Evolutionary conservation across 2,329 filamentous ascomycete genomes (phyloP).

Genomic region (Ophiocordyceps camponoti-floridani): DNA sequence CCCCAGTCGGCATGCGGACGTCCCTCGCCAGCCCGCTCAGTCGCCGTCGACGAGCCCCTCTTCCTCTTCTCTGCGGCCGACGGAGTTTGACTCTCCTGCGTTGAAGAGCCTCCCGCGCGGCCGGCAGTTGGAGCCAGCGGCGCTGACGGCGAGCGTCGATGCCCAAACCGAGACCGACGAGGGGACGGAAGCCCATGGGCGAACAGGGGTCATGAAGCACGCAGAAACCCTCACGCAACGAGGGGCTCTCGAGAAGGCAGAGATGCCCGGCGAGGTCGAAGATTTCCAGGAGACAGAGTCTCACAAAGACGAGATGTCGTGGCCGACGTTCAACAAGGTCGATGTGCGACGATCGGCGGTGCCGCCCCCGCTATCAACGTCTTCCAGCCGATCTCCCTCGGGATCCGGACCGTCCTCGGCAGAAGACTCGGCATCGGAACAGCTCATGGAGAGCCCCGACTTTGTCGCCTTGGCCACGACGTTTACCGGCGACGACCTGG

Average conservation of each 20-base stretch:
- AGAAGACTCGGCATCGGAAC: background rate
- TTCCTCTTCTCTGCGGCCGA: slow-evolving; percentile 8
- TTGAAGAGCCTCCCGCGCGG: slow-evolving; percentile 17
- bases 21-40: slow-evolving; percentile 3
- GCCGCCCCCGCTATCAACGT: slow-evolving; percentile 15
- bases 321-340: slow-evolving; percentile 9
- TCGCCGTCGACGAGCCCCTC: slow-evolving; percentile 10
- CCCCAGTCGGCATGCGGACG: background rate
- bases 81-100: slow-evolving; percentile 16
- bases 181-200: no score
- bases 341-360: slow-evolving; percentile 16
- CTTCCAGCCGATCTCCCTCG: slow-evolving; percentile 13
- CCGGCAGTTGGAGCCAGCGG: slow-evolving; percentile 8
- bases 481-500: slow-evolving; percentile 15
- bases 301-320: background rate
- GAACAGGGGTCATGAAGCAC: no score
- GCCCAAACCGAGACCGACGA: background rate
- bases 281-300: no score
- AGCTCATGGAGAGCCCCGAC: slow-evolving; percentile 10
- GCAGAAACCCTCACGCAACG: no score
- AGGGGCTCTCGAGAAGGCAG: no score
- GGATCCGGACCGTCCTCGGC: background rate
- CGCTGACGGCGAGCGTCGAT: background rate
- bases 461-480: slow-evolving; percentile 16
- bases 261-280: no score